Percentiles rank a stretch among this genome's conserved stretches.
Evolutionary conservation across 1,139 yeast species (phyloP).

Genomic region (Scheffersomyces insectosa): DNA sequence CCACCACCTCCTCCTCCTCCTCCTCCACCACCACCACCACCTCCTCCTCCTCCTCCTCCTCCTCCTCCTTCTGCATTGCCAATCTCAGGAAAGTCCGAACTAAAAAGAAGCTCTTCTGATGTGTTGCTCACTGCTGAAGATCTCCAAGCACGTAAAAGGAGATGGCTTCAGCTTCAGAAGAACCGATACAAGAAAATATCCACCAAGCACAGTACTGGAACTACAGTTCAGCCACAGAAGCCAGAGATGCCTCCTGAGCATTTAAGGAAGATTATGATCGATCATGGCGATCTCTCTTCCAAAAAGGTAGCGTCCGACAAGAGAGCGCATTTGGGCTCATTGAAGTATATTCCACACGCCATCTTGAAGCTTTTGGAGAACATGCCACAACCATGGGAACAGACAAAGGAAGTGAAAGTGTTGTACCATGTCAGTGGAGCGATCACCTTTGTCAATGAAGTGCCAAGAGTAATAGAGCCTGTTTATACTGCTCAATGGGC

Average conservation of each 20-base stretch:
- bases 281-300: constrained; percentile 85
- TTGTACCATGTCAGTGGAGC: constrained; percentile 92
- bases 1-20: constrained; percentile 24
- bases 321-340: constrained; percentile 83
- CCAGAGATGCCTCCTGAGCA: constrained; percentile 95
- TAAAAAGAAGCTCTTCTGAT: neutral
- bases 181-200: constrained; percentile 35
- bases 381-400: constrained; percentile 99
- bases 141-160: constrained; percentile 47
- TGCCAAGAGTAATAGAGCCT: constrained; percentile 90
- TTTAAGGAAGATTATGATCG: constrained; percentile 77
- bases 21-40: constrained; percentile 10
- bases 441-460: constrained; percentile 90
- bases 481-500: constrained; percentile 96
- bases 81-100: constrained; percentile 3
- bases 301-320: constrained; percentile 84
- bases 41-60: constrained; percentile 10
- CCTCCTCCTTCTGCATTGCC: constrained; percentile 1
- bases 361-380: constrained; percentile 84
- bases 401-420: constrained; percentile 79
- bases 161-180: constrained; percentile 72
- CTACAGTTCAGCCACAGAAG: constrained; percentile 59
- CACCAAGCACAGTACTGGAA: constrained; percentile 20
- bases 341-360: constrained; percentile 96
- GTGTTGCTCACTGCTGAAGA: constrained; percentile 12